phyloP scores from a whole-genome alignment of 768 basidiomycete genomes.

The Psilocybe cubensis region DNA sequence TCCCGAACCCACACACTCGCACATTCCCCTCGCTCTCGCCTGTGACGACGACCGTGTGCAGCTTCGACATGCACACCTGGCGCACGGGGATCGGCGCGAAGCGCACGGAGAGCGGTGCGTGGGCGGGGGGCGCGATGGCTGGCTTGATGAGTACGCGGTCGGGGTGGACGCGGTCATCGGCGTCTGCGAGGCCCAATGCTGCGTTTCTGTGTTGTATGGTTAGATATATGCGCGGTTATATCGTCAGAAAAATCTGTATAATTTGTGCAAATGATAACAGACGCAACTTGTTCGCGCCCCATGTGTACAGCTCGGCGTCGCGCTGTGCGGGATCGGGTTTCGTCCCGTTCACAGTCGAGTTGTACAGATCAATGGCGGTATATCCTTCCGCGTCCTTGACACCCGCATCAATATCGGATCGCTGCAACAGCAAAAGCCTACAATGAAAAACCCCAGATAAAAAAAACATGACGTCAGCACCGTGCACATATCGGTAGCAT shows the following conservation, averaged over 20 bases:
- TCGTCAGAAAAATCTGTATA: slow-evolving; percentile 9
- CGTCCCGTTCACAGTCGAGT: slow-evolving; percentile 81
- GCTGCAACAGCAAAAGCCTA: slow-evolving; percentile 77
- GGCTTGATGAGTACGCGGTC: slow-evolving; percentile 68
- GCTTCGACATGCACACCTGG: slow-evolving; percentile 79
- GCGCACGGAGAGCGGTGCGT: slow-evolving; percentile 43
- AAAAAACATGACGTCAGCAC: slow-evolving; percentile 25
- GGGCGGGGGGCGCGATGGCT: too few species aligned
- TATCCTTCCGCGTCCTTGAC: slow-evolving; percentile 88
- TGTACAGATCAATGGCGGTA: slow-evolving; percentile 92
- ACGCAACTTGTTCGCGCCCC: slow-evolving; percentile 90
- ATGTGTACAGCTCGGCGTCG: slow-evolving; percentile 75
- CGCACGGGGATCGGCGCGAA: slow-evolving; percentile 68
- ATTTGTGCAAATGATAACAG: too few species aligned
- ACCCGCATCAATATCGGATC: slow-evolving; percentile 69
- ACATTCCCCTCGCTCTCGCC: slow-evolving; percentile 74
- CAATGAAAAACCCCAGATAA: too few species aligned
- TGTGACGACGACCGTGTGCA: slow-evolving; percentile 86
- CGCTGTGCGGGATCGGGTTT: slow-evolving; percentile 47
- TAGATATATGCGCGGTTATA: not conserved
- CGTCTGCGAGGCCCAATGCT: slow-evolving; percentile 83
- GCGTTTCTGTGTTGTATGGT: slow-evolving; percentile 62
- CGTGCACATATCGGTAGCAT: too few species aligned
- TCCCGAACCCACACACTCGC: slow-evolving; percentile 88
- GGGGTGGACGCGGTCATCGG: slow-evolving; percentile 75